Conservation (phyloP, 2,329 filamentous ascomycete genomes). For the Penicillium polonicum region DNA sequence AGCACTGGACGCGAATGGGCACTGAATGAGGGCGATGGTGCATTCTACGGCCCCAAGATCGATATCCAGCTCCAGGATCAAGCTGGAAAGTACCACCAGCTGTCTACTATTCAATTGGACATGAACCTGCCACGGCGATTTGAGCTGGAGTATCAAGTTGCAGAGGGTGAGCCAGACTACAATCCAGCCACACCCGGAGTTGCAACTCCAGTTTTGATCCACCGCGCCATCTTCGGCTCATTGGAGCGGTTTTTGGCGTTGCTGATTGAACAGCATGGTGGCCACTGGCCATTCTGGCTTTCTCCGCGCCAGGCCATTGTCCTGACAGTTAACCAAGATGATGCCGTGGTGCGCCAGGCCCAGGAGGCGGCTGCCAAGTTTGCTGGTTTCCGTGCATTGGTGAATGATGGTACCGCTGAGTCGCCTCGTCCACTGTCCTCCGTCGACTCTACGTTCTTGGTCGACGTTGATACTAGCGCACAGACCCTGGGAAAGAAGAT, state of each 20-base stretch:
- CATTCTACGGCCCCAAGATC: slow-evolving; percentile 91
- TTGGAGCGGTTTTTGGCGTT: slow-evolving; percentile 82
- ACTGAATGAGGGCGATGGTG: slow-evolving; percentile 77
- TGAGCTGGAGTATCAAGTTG: slow-evolving; percentile 67
- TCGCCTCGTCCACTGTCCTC: slow-evolving; percentile 45
- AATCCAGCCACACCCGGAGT: slow-evolving; percentile 51
- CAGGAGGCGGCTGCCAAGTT: slow-evolving; percentile 54
- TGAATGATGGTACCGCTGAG: slow-evolving; percentile 23
- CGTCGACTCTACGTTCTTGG: slow-evolving; percentile 60
- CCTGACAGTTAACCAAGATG: slow-evolving; percentile 65
- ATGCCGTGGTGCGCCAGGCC: slow-evolving; percentile 46
- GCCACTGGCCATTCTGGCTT: slow-evolving; percentile 84
- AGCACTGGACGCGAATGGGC: slow-evolving; percentile 67
- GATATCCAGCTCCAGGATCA: slow-evolving; percentile 79
- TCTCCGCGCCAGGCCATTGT: slow-evolving; percentile 76
- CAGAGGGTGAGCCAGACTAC: slow-evolving; percentile 44
- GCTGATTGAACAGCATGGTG: slow-evolving; percentile 77
- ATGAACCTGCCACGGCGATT: slow-evolving; percentile 87
- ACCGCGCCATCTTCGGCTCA: slow-evolving; percentile 80
- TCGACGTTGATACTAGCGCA: slow-evolving; percentile 68
- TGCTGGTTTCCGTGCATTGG: slow-evolving; percentile 38
- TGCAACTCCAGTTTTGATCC: slow-evolving; percentile 74
- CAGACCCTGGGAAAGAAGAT: slow-evolving; percentile 68
- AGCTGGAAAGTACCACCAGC: slow-evolving; percentile 82
- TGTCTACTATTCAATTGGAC: slow-evolving; percentile 84